A percentile compares a stretch with the other conserved stretches of the same genome.
These are phyloP conservation scores for Trichoderma sp. DNA, from an alignment of 2,329 filamentous ascomycete genomes.

Conservation along the genomic window DNA sequence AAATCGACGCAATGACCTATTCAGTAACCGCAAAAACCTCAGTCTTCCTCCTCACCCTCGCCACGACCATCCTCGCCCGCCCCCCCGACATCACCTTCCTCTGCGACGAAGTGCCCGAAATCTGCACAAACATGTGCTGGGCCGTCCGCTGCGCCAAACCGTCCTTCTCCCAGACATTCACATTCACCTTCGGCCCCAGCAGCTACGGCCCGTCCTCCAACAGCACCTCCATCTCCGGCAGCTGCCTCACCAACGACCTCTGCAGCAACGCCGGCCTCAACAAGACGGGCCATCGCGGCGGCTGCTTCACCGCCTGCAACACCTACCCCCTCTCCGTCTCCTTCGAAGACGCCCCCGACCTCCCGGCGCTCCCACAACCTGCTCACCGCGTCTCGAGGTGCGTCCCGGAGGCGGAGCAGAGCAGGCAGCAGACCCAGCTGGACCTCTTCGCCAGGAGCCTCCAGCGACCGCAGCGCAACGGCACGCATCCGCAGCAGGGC, in stretches of 20 bases:
- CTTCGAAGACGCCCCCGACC: constrained; percentile 25
- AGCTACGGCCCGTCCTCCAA: constrained; percentile 8
- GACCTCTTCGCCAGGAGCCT: constrained; percentile 10
- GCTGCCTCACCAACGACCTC: constrained; percentile 29
- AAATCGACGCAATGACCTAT: constrained; percentile 10
- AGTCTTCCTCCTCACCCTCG: constrained; percentile 6
- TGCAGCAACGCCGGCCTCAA: constrained; percentile 27
- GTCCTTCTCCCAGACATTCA: constrained; percentile 24
- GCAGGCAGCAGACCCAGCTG: constrained; percentile 26
- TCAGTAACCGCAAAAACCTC: neutral
- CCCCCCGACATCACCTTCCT: constrained; percentile 33
- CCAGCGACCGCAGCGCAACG: constrained; percentile 10
- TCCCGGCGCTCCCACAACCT: constrained; percentile 4
- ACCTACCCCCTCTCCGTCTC: constrained; percentile 31
- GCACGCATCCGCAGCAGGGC: constrained; percentile 3
- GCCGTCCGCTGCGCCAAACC: constrained; percentile 33
- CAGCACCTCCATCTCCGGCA: constrained; percentile 22
- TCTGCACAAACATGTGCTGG: constrained; percentile 36
- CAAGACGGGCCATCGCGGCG: constrained; percentile 29
- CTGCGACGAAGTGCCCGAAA: constrained; percentile 31
- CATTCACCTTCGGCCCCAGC: constrained; percentile 28
- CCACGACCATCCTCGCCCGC: constrained; percentile 3
- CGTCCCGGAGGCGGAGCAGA: constrained; percentile 29
- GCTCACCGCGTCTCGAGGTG: constrained; percentile 32
- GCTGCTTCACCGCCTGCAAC: constrained; percentile 29